phyloP scores from a whole-genome alignment of 2,329 filamentous ascomycete species.

The Gaeumannomyces tritici region DNA sequence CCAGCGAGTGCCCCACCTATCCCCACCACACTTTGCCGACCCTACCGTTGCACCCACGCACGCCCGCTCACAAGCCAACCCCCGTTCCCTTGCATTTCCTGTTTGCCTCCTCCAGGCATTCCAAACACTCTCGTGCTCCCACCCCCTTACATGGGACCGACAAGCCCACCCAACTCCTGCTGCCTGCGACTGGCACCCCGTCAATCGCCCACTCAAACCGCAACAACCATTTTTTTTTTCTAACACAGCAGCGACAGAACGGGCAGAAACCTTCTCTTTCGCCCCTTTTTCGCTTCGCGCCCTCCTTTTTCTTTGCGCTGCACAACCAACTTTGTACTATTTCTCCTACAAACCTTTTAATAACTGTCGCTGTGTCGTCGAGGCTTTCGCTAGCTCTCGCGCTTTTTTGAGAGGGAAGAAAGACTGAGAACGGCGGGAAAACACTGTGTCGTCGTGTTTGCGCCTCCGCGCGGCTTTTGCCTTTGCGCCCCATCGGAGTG shows the following conservation, averaged over 20 bases:
- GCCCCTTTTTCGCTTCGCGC: constrained; percentile 11
- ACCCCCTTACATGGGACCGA: constrained; percentile 3
- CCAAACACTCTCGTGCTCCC: constrained; percentile 15
- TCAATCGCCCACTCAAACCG: constrained; percentile 5
- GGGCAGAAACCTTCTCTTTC: constrained; percentile 8
- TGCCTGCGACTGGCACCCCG: not conserved
- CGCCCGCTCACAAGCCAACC: constrained; percentile 7
- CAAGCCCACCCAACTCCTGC: constrained; percentile 9
- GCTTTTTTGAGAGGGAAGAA: constrained; percentile 5
- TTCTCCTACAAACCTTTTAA: constrained; percentile 10
- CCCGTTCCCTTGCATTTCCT: constrained; percentile 15
- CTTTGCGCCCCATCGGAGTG: constrained; percentile 1
- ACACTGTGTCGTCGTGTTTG: not conserved
- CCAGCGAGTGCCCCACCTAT: not conserved
- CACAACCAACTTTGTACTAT: not conserved
- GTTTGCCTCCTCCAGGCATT: constrained; percentile 13
- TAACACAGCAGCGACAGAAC: constrained; percentile 1
- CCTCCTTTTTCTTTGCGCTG: constrained; percentile 10
- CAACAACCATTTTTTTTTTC: constrained; percentile 5
- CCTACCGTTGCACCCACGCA: not conserved
- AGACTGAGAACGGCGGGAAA: not conserved
- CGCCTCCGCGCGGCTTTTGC: not conserved
- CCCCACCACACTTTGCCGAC: not conserved
- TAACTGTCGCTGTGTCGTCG: constrained; percentile 11
- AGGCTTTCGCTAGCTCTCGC: constrained; percentile 40